Percentiles rank a stretch among this genome's conserved stretches.
Evolutionary conservation across 208 protist genomes (phyloP).

Genomic region (Novymonas esmeraldas): DNA sequence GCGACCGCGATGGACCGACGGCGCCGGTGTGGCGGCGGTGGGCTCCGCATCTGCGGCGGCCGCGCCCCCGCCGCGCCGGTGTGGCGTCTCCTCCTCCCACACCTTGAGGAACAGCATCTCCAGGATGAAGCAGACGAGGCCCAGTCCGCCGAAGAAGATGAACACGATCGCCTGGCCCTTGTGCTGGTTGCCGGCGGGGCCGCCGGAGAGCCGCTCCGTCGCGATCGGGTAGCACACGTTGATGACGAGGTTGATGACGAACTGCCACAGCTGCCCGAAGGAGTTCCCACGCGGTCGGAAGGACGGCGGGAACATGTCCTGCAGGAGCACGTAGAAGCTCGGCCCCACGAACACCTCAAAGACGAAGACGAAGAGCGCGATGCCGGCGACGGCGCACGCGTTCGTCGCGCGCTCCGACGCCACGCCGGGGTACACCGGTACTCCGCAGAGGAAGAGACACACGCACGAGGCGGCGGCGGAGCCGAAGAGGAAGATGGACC

Average conservation of each 20-base stretch:
- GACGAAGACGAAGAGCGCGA: conserved; percentile 76
- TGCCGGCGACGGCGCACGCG: conserved; percentile 76
- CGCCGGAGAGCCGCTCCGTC: conserved; percentile 77
- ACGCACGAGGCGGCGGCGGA: conserved; percentile 60
- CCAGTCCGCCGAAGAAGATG: conserved; percentile 84
- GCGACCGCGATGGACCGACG: too few species aligned
- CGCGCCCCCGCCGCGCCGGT: too few species aligned
- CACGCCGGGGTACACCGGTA: conserved; percentile 82
- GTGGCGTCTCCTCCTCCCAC: conserved; percentile 61
- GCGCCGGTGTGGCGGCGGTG: too few species aligned
- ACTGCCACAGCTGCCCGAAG: conserved; percentile 72
- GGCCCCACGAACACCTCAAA: conserved; percentile 81
- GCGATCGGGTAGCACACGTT: conserved; percentile 88
- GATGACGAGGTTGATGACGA: conserved; percentile 89
- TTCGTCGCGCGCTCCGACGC: conserved; percentile 42
- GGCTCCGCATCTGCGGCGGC: too few species aligned
- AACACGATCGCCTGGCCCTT: conserved; percentile 89
- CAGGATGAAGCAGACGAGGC: conserved; percentile 70
- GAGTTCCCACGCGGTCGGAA: conserved; percentile 78
- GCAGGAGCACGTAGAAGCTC: conserved; percentile 83
- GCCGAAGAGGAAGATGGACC: conserved; percentile 67
- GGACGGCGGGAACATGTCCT: conserved; percentile 83
- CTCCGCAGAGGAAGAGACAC: conserved; percentile 83
- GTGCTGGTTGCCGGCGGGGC: conserved; percentile 77
- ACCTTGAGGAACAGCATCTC: conserved; percentile 77